Conservation (phyloP, 345 rosid genomes). For the Abelmoschus esculentus region DNA sequence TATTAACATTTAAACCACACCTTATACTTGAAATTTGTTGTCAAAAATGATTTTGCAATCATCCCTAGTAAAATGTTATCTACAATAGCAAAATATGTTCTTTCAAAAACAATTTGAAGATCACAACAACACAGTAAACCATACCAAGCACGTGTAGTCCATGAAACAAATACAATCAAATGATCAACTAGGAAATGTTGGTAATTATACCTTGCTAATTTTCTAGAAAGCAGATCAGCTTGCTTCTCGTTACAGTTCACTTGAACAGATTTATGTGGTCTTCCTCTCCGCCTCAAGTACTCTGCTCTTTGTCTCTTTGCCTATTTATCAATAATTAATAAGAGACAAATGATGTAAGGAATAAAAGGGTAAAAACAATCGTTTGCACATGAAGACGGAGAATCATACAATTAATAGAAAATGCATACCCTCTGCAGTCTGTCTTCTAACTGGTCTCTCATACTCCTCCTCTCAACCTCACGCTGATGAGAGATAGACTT, state of each 20-base stretch:
- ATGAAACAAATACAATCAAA: background rate
- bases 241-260: constrained; percentile 43
- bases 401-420: constrained; percentile 6
- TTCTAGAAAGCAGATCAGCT: constrained; percentile 72
- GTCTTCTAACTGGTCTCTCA: constrained; percentile 78
- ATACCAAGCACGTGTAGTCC: constrained; percentile 1
- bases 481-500: constrained; percentile 66
- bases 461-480: constrained; percentile 79
- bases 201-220: constrained; percentile 55
- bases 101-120: background rate
- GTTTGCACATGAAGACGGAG: background rate
- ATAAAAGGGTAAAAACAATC: background rate
- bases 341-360: background rate
- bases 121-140: background rate
- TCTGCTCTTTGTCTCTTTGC: constrained; percentile 86
- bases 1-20: too few species aligned
- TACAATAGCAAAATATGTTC: background rate
- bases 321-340: constrained; percentile 27
- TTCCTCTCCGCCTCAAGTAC: constrained; percentile 74
- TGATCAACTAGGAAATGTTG: background rate
- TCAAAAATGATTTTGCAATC: background rate
- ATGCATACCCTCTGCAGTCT: constrained; percentile 66
- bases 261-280: constrained; percentile 42
- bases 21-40: background rate
- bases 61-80: background rate